phyloP scores from a whole-genome alignment of 768 basidiomycete genomes.

The Leccinum olivaceopallidum region DNA sequence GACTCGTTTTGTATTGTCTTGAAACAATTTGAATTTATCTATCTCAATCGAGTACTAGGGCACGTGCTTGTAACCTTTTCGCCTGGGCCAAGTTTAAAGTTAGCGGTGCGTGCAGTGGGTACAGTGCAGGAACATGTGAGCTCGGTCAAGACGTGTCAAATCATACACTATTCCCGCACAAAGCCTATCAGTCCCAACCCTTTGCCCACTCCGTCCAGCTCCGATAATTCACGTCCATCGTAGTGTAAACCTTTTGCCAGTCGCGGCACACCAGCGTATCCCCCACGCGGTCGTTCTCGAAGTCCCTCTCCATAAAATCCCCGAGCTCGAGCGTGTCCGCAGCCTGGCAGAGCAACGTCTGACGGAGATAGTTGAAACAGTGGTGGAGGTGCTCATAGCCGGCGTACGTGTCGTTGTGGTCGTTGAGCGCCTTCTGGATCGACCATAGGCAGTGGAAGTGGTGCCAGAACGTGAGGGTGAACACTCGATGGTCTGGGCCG shows the following conservation, averaged over 20 bases:
- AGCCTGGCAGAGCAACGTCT: slow-evolving; percentile 16
- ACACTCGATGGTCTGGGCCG: slow-evolving; percentile 14
- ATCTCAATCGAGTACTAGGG: too few species aligned
- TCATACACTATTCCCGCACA: not conserved
- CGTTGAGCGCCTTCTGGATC: slow-evolving; percentile 13
- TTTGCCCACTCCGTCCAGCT: slow-evolving; percentile 12
- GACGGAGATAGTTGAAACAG: slow-evolving; percentile 17
- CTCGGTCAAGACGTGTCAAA: not conserved
- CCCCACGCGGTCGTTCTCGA: slow-evolving; percentile 9
- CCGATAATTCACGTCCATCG: slow-evolving; percentile 8
- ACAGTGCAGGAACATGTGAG: not conserved
- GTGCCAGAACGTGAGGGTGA: slow-evolving; percentile 14
- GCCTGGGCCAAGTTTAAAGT: not conserved
- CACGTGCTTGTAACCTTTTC: too few species aligned
- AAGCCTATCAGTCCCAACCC: slow-evolving; percentile 12
- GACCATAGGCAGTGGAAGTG: slow-evolving; percentile 18
- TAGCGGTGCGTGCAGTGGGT: not conserved
- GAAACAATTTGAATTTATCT: too few species aligned
- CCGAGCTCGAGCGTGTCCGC: slow-evolving; percentile 17
- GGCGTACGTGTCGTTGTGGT: slow-evolving; percentile 9
- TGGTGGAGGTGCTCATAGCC: slow-evolving; percentile 13
- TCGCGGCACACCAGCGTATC: slow-evolving; percentile 17
- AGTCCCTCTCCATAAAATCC: slow-evolving; percentile 18
- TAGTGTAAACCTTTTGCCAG: slow-evolving; percentile 7
- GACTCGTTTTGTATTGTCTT: too few species aligned